Evolutionary conservation across 352 stramenopile genomes (phyloP).

Genomic region (Thraustotheca clavata): DNA sequence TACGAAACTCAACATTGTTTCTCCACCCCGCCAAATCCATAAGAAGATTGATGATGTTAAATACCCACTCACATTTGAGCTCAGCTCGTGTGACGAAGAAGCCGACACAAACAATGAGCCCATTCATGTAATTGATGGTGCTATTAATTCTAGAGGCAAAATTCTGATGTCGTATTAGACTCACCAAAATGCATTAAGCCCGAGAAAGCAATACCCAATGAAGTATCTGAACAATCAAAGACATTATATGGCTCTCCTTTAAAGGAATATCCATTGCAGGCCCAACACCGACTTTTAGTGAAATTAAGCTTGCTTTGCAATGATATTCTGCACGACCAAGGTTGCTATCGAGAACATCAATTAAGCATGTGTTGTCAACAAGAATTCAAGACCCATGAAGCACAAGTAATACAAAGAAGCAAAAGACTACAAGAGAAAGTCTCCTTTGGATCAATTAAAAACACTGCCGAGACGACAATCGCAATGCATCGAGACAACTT

Average conservation of each 20-base stretch:
- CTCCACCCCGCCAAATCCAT: no score
- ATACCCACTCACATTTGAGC: no score
- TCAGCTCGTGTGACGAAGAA: no score
- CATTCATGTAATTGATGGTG: background rate
- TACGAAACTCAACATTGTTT: no score
- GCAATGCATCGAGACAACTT: constrained; percentile 3
- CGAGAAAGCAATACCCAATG: no score
- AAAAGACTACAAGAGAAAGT: background rate
- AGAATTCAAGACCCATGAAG: background rate
- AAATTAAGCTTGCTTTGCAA: constrained; percentile 2
- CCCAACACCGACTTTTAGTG: background rate
- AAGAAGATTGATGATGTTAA: no score
- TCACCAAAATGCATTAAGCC: no score
- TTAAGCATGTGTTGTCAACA: background rate
- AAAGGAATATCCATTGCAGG: background rate
- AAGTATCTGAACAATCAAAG: no score
- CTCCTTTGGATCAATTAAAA: background rate
- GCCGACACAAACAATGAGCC: background rate
- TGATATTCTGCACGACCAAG: constrained; percentile 5
- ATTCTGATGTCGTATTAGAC: no score
- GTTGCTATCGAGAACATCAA: background rate
- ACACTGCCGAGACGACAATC: background rate
- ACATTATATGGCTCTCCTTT: no score
- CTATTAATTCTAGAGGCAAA: no score
- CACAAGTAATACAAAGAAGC: background rate